These are phyloP conservation scores for Eurotiales sp. DNA, from an alignment of 2,329 filamentous ascomycete species.

Conservation along the genomic window DNA sequence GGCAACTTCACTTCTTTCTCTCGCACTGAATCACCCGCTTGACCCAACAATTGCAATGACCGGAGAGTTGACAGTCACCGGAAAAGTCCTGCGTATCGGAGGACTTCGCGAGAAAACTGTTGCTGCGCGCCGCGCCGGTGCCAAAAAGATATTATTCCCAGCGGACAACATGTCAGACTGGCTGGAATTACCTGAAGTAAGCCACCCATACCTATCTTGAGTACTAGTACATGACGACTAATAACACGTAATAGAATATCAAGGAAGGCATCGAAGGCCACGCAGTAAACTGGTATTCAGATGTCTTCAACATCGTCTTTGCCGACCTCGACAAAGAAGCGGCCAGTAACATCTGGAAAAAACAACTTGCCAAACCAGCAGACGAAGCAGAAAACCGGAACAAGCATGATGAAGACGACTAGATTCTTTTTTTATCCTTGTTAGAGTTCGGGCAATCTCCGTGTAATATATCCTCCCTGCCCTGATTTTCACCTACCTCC, in stretches of 20 bases:
- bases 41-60: slow-evolving; percentile 95
- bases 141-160: slow-evolving; percentile 91
- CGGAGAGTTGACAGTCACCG: slow-evolving; percentile 91
- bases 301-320: slow-evolving; percentile 92
- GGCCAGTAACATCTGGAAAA: slow-evolving; percentile 70
- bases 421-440: background rate
- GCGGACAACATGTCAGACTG: slow-evolving; percentile 95
- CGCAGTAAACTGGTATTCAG: slow-evolving; percentile 87
- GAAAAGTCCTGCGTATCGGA: slow-evolving; percentile 92
- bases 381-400: slow-evolving; percentile 4
- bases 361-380: slow-evolving; percentile 55
- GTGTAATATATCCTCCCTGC: no score
- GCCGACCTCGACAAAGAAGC: slow-evolving; percentile 68
- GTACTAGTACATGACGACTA: no score
- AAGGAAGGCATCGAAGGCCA: slow-evolving; percentile 92
- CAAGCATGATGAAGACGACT: slow-evolving; percentile 13
- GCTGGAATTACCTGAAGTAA: slow-evolving; percentile 92
- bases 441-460: no score
- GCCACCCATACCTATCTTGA: no score
- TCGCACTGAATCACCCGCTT: slow-evolving; percentile 74
- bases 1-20: slow-evolving; percentile 84
- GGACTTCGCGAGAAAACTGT: slow-evolving; percentile 96
- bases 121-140: slow-evolving; percentile 85
- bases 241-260: slow-evolving; percentile 98
- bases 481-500: background rate